Percentiles rank a stretch among this genome's conserved stretches.
Evolutionary conservation across 2,329 filamentous ascomycete genomes (phyloP).

Genomic region (Trichoderma sp.): DNA sequence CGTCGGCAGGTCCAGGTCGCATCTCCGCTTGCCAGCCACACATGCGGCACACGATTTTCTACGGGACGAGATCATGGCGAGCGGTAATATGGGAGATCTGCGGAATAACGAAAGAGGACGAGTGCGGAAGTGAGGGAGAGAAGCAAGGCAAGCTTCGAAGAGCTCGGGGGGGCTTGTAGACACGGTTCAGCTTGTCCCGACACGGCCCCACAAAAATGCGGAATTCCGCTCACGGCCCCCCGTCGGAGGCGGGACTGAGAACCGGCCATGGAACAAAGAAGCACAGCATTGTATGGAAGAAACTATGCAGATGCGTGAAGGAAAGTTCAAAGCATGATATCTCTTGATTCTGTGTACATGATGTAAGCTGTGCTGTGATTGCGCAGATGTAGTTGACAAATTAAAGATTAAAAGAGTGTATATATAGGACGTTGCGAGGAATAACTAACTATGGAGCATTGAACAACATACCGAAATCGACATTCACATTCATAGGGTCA

Average conservation of each 20-base stretch:
- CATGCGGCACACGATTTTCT: slow-evolving; percentile 17
- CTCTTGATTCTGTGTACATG: not conserved
- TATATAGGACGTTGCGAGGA: not conserved
- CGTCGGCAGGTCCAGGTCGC: slow-evolving; percentile 10
- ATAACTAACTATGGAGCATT: not conserved
- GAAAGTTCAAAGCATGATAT: not conserved
- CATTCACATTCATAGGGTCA: too few relatives aligned
- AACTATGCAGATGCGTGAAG: not conserved
- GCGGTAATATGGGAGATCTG: not conserved
- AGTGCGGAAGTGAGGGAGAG: not conserved
- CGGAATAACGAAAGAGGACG: not conserved
- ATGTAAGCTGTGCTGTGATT: not conserved
- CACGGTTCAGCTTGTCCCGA: not conserved
- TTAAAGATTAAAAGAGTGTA: too few relatives aligned
- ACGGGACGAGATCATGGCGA: not conserved
- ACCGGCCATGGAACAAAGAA: not conserved
- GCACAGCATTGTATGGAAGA: not conserved
- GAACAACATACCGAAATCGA: not conserved
- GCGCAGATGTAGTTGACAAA: not conserved
- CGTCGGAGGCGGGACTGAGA: not conserved
- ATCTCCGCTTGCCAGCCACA: slow-evolving; percentile 16
- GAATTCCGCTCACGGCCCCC: slow-evolving; percentile 20
- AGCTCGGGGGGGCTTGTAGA: not conserved
- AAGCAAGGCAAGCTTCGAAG: not conserved
- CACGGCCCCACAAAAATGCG: slow-evolving; percentile 3